Base-by-base conservation (phyloP, 2,329 filamentous ascomycete genomes). In the Escovopsis sp. region DNA sequence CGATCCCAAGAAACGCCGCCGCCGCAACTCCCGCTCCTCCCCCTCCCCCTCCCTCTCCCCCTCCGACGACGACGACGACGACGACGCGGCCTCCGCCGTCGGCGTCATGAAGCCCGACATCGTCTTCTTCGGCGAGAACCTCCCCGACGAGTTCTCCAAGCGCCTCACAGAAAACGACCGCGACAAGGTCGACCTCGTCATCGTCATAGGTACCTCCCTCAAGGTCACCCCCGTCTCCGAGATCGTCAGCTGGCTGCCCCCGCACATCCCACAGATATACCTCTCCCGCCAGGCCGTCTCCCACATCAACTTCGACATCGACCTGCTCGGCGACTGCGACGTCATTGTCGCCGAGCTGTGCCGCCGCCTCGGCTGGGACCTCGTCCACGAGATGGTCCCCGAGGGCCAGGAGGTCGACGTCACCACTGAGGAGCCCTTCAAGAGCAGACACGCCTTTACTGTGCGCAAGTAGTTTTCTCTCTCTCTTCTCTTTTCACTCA, bases 81-180 rank as follows among this genome's bases (percentile, higher is more conserved):
- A 66, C 48, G 62, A 66, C 47, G 75, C 83, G 34, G 77, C 78
- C 2, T 69, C 72, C 39, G 74, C 78, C 3, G 10, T 30, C 28
- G 86, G 85, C 44, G 78, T 94, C 57, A 94, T 94, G 86, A 94
- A 84, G 70, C 91, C 91, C 8, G 89, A 96, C 64, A 96, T 98
- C 57, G 96, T 86, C 38, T 96, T 98, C 67, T 96, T 96, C 55
- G 89, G 89, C 51, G 91, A 98, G 64, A 73, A 80, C 40, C 78
- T 98, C 1, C 88, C 89, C 0, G 78, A 85, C 52, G 75, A 77
- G 51, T 98, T 98, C 62, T 83, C 82, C 44, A 69, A 76, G 40
- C 81, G 88, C 7, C 73, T 96, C 12, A 77, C 84, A n/a, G 72
- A 85, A 46, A 74, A 85, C 52, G 91, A 98, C 61, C 77, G 78